phyloP scores from a whole-genome alignment of 2,329 filamentous ascomycete species.

The Aciculosporium take region DNA sequence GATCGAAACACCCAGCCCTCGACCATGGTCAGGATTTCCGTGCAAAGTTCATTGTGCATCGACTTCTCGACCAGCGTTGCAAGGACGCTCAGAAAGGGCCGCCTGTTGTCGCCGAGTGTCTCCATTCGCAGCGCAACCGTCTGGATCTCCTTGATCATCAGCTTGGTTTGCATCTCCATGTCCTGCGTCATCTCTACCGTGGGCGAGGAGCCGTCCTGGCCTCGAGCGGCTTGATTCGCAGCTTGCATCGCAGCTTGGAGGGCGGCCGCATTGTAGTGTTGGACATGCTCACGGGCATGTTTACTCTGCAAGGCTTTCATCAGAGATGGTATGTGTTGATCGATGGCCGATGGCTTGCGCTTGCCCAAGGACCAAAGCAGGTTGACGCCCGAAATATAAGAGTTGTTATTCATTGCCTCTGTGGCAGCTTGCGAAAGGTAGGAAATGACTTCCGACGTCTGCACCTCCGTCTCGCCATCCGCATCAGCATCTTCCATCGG shows the following conservation, averaged over 20 bases:
- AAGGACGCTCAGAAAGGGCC: conserved; percentile 88
- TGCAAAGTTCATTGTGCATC: conserved; percentile 70
- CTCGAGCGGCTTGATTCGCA: conserved; percentile 26
- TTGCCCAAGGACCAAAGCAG: conserved; percentile 84
- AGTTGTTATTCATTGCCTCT: conserved; percentile 67
- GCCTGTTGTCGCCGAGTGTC: conserved; percentile 73
- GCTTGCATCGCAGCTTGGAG: conserved; percentile 37
- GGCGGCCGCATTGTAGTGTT: conserved; percentile 47
- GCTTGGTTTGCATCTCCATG: conserved; percentile 71
- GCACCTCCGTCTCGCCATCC: conserved; percentile 68
- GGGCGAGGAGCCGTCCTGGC: conserved; percentile 40
- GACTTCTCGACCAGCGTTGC: conserved; percentile 94
- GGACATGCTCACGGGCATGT: conserved; percentile 86
- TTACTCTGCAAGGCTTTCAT: conserved; percentile 92
- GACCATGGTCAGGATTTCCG: conserved; percentile 86
- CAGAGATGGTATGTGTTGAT: conserved; percentile 71
- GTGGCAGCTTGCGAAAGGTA: conserved; percentile 77
- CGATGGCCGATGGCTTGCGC: conserved; percentile 73
- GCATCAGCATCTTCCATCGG: conserved; percentile 65
- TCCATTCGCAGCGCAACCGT: conserved; percentile 87
- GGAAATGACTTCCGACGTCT: conserved; percentile 74
- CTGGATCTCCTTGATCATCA: conserved; percentile 93
- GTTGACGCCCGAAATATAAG: conserved; percentile 81
- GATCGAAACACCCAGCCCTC: conserved; percentile 94
- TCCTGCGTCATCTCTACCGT: conserved; percentile 56